These are phyloP conservation scores for Apophysomyces elegans DNA, from an alignment of 371 early-diverging fungal genomes.

Conservation along the genomic window DNA sequence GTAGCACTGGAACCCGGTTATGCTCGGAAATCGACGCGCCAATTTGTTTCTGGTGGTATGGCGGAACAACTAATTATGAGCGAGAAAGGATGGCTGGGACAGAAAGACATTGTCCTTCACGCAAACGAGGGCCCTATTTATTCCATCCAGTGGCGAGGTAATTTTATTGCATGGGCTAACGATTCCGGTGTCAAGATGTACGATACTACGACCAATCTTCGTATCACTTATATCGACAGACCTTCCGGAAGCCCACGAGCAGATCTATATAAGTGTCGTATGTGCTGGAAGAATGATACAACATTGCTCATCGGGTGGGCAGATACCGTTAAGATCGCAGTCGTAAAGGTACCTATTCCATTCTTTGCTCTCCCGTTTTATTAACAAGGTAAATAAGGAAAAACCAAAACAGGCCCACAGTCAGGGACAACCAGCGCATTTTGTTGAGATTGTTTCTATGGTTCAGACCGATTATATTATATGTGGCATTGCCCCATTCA, in stretches of 20 bases:
- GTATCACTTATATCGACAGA: conserved; percentile 85
- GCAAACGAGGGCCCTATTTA: conserved; percentile 91
- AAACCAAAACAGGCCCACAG: conserved; percentile 44
- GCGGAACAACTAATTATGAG: conserved; percentile 85
- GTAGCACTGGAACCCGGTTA: conserved; percentile 91
- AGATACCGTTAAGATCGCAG: conserved; percentile 84
- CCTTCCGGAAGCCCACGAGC: conserved; percentile 81
- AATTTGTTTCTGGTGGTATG: conserved; percentile 90
- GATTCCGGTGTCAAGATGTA: conserved; percentile 89
- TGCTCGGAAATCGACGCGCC: conserved; percentile 69
- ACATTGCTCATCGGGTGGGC: conserved; percentile 94
- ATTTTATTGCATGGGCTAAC: conserved; percentile 92
- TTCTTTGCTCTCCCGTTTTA: neutral
- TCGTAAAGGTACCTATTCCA: conserved; percentile 57
- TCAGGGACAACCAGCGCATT: conserved; percentile 61
- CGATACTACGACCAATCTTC: conserved; percentile 68
- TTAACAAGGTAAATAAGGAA: conserved; percentile 30
- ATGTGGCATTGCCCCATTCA: conserved; percentile 86
- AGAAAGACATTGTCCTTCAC: conserved; percentile 75
- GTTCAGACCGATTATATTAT: conserved; percentile 89
- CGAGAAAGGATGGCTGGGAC: conserved; percentile 72
- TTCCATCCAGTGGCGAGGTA: conserved; percentile 81
- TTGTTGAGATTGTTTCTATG: conserved; percentile 80
- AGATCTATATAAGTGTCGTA: conserved; percentile 84
- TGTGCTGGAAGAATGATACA: conserved; percentile 84